Conservation (phyloP, 2,329 filamentous ascomycete genomes). For the Diaporthe amygdali region DNA sequence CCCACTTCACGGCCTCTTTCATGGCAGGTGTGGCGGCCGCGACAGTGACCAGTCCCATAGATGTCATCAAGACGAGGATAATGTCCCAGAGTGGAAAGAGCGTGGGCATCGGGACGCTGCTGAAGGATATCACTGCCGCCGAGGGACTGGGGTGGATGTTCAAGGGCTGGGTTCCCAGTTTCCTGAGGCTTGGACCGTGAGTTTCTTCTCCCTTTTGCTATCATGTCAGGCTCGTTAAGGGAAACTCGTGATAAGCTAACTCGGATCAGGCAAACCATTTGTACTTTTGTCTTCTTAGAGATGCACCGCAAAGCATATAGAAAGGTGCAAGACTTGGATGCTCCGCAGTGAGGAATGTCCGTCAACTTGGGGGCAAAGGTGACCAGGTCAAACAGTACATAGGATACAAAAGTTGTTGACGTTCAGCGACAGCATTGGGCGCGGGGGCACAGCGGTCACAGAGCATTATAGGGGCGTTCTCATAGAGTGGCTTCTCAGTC, state of each 20-base stretch:
- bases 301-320: constrained; percentile 82
- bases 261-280: constrained; percentile 72
- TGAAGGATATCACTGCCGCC: constrained; percentile 69
- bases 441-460: not conserved
- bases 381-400: constrained; percentile 2
- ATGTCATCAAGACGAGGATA: constrained; percentile 87
- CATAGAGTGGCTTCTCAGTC: constrained; percentile 8
- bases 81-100: constrained; percentile 70
- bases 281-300: constrained; percentile 86
- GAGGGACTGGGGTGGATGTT: constrained; percentile 87
- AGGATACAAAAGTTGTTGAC: constrained; percentile 5
- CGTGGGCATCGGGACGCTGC: constrained; percentile 58
- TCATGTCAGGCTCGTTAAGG: not conserved
- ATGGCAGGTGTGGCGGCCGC: constrained; percentile 84
- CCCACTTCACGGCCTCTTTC: constrained; percentile 80
- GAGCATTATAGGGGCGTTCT: constrained; percentile 8
- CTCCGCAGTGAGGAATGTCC: constrained; percentile 32
- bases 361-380: not conserved
- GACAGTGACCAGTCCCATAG: constrained; percentile 82
- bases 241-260: not conserved
- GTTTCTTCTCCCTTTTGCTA: constrained; percentile 34
- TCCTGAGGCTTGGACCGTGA: constrained; percentile 68
- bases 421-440: not conserved
- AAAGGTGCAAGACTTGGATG: constrained; percentile 51
- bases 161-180: constrained; percentile 86